phyloP scores from a whole-genome alignment of 345 rosid genomes.

The Raphanus raphanistrum region DNA sequence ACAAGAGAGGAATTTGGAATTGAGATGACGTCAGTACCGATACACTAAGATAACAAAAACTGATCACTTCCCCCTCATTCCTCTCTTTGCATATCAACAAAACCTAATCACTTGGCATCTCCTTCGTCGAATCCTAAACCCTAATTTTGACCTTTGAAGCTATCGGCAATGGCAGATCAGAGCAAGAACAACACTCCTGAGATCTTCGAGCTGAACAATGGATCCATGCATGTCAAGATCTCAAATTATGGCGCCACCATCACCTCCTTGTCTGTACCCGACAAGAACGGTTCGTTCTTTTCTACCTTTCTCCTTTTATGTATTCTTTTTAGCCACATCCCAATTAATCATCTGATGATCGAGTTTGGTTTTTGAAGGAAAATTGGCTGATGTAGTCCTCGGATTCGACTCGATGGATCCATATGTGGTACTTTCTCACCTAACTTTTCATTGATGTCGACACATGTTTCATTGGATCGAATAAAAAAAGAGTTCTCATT shows the following conservation, averaged over 20 bases:
- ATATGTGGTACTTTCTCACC: slow-evolving; percentile 56
- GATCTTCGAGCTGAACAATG: slow-evolving; percentile 83
- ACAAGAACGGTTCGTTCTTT: slow-evolving; percentile 62
- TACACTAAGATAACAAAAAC: slow-evolving; percentile 19
- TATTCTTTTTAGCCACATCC: background rate
- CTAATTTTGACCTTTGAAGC: background rate
- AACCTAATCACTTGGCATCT: background rate
- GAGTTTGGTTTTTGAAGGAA: slow-evolving; percentile 44
- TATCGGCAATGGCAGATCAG: slow-evolving; percentile 56
- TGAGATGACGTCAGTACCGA: slow-evolving; percentile 32
- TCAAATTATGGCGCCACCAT: slow-evolving; percentile 82
- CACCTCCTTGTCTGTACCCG: slow-evolving; percentile 71
- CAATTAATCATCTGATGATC: slow-evolving; percentile 19
- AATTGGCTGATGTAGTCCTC: slow-evolving; percentile 78
- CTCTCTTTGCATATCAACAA: background rate
- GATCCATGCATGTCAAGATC: slow-evolving; percentile 71
- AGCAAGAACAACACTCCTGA: slow-evolving; percentile 45
- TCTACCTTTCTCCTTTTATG: background rate
- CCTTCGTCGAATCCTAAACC: slow-evolving; percentile 13
- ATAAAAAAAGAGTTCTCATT: background rate
- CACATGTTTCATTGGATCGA: slow-evolving; percentile 2
- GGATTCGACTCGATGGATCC: slow-evolving; percentile 90
- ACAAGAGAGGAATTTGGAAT: background rate
- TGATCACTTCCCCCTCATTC: slow-evolving; percentile 27
- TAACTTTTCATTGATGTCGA: background rate